Base-by-base conservation (phyloP, 495 filamentous ascomycete species). In the Daldinia loculata region DNA sequence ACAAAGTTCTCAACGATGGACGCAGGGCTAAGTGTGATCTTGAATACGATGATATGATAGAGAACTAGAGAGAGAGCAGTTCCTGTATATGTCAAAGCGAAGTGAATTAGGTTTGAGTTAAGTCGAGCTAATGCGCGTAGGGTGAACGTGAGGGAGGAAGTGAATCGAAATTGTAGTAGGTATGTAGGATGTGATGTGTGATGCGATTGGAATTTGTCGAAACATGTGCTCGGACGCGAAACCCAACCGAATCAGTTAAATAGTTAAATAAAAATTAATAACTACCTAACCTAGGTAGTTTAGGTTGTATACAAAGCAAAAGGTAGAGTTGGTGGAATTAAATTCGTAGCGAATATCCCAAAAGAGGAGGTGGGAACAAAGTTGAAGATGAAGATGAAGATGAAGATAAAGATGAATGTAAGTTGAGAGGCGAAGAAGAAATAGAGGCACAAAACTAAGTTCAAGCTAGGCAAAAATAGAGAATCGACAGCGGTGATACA, bases 201-300 rank as follows among this genome's bases (percentile, higher is more conserved):
- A 53, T 69, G 61, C 55, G 61, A 69, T 56, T 65, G 45, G 64
- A 56, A 64, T 34, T 34, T 34, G 65, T 68, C 66, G 60, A 69
- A 73, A 73, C 70, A 34, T 69, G 70, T 73, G 70, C 70, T 73
- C 66, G 65, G 70, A 73, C 70, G 61, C 52, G 56, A 69, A 69
- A 56, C 55, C 56, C 67, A 58, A 56, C n/a, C 53, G 29, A 61
- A 68, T 43, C 30, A 39, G 17, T 6, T 45, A 24, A 45, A 43
- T 14, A 36, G n/a, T n/a, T n/a, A 36, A 36, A 36, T 0, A 36
- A 4, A 36, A 36, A n/a, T n/a, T n/a, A n/a, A n/a, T n/a, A n/a
- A n/a, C n/a, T 45, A 4, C 11, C 4, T 51, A 30, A 2, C 26
- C 4, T 27, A 14, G 41, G 41, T 19, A n/a, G 41, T 19, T 48